Base-by-base conservation (phyloP, 2,329 filamentous ascomycete genomes). In the Alternaria longipes region DNA sequence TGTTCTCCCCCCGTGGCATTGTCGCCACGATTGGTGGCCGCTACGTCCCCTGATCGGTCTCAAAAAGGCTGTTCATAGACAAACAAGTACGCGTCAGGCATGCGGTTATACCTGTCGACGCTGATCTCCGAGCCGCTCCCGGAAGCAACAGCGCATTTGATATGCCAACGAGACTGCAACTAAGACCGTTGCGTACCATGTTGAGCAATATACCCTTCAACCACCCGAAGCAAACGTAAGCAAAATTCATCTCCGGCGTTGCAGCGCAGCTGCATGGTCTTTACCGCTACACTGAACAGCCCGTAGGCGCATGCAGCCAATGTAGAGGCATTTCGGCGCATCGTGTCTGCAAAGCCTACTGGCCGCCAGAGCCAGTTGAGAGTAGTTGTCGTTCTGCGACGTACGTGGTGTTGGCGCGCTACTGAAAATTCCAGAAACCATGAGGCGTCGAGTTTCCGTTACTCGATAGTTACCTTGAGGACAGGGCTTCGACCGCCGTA, bases 401-500 rank as follows among this genome's bases (percentile, higher is more conserved):
- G 44, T 51, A 41, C 56, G 54, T 36, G 53, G 54, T 52, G 56
- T 67, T 59, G 57, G 59, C 55, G 46, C 65, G 64, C 68, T 64
- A 67, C 63, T 57, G 50, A 55, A 28, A 34, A 46, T 46, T 26
- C 36, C 53, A 61, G 50, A 55, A 56, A 24, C 46, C 14, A 30
- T 26, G 41, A 57, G 40, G 54, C 53, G 26, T 60, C 22, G 38
- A 63, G 63, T 70, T 67, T 72, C 66, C 57, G 74, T 78, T 78
- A 78, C 75, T 78, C 74, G 75, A 78, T 77, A 62, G 61, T 61
- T 58, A 58, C 54, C 41, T 11, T 18, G 59, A 59, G 28, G 72
- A 72, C 66, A 68, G 62, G 64, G 54, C 59, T 58, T 60, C 45
- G 44, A 52, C 58, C 49, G 59, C 56, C 47, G 56, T 50, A 54